Base-by-base conservation (phyloP, 2,329 filamentous ascomycete genomes). In the Dactylellina cionopaga region DNA sequence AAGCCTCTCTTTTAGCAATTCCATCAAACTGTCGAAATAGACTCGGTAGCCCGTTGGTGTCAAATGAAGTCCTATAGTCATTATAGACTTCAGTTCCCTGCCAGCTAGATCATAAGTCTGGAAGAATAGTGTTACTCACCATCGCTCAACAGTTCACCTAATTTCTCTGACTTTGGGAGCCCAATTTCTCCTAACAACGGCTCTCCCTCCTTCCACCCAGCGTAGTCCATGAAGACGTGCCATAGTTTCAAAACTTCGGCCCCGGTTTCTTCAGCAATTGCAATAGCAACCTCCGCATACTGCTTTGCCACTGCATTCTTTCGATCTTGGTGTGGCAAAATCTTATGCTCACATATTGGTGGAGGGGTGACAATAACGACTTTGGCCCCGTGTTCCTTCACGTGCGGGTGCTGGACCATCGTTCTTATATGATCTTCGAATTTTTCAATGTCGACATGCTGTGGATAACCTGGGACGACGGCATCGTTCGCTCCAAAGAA, bases 401-500 rank as follows among this genome's bases (percentile, higher is more conserved):
- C 85, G 65, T 83, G 82, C 5, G 89, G 87, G 80, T 97, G 91
- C 2, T 83, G 87, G 77, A 96, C 82, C 76, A 98, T 92, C 24
- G 82, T 83, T 74, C 80, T 84, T 49, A 96, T 81, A 78, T 96
- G 96, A 62, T 85, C 81, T 79, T 86, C 88, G 83, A 92, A 98
- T 71, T 87, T 81, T 0, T 89, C 85, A n/a, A 96, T 80, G 0
- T 91, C 87, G 5, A 98, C 86, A 79, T 94, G 88, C 80, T 98
- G 95, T 7, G 83, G 31, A 19, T 64, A 83, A 35, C 86, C 82
- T 2, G 87, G 85, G 2, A 96, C 80, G 60, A 88, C 88, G 2
- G 94, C 89, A 80, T 98, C 95, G 79, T 99, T 98, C 76, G 95
- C 92, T 15, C 95, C 95, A 71, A 97, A 88, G 75, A 96, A 89